Percentiles rank a stretch among this genome's conserved stretches.
Evolutionary conservation across 257 asterid species (phyloP).

Genomic region (Plantago major): DNA sequence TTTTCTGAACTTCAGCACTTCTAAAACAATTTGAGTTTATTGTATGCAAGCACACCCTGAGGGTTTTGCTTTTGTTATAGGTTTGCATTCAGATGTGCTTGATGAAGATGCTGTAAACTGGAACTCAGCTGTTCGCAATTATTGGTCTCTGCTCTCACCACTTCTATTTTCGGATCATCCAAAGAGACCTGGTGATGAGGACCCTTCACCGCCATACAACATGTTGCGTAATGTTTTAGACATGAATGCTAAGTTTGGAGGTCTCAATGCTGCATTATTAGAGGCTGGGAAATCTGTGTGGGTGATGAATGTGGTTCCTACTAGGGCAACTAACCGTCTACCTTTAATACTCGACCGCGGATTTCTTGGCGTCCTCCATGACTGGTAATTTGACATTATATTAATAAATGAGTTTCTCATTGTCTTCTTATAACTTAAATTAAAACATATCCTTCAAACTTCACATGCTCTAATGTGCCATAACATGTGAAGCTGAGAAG

Average conservation of each 20-base stretch:
- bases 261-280: slow-evolving; percentile 79
- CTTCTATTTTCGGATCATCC: slow-evolving; percentile 97
- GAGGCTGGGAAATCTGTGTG: slow-evolving; percentile 84
- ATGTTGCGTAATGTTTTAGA: slow-evolving; percentile 97
- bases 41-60: background rate
- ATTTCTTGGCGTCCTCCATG: slow-evolving; percentile 78
- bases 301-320: slow-evolving; percentile 97
- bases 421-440: too few species aligned
- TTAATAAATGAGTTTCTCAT: background rate
- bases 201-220: slow-evolving; percentile 98
- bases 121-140: slow-evolving; percentile 70
- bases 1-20: too few species aligned
- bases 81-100: slow-evolving; percentile 61
- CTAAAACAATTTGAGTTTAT: background rate
- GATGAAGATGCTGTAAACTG: slow-evolving; percentile 67
- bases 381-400: slow-evolving; percentile 52
- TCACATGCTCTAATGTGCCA: too few species aligned
- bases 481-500: slow-evolving; percentile 1
- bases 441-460: too few species aligned
- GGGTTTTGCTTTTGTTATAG: slow-evolving; percentile 31
- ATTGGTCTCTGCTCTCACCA: slow-evolving; percentile 97
- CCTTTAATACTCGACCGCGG: slow-evolving; percentile 90
- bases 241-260: slow-evolving; percentile 94
- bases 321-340: slow-evolving; percentile 66
- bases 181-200: slow-evolving; percentile 98